These are phyloP conservation scores for Scutellaria barbata DNA, from an alignment of 257 asterid genomes.

Conservation along the genomic window DNA sequence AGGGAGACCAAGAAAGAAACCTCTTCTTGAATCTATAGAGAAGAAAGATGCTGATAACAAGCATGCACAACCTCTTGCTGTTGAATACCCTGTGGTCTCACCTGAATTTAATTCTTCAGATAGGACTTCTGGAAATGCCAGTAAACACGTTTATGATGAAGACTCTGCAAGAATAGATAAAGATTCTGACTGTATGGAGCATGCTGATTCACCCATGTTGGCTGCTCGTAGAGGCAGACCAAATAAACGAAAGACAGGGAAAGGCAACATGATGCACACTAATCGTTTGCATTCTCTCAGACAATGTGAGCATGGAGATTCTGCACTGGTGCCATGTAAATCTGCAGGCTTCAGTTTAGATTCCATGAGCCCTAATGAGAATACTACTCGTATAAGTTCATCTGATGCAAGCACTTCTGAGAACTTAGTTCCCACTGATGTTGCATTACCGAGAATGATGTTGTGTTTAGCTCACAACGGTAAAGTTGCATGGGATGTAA, in stretches of 20 bases:
- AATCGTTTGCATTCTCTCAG: constrained; percentile 36
- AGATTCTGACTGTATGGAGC: constrained; percentile 30
- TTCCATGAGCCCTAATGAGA: constrained; percentile 39
- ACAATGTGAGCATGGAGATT: constrained; percentile 43
- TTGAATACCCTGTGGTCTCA: constrained; percentile 42
- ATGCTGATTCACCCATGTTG: constrained; percentile 28
- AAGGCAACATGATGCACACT: constrained; percentile 34
- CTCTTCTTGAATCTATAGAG: constrained; percentile 43
- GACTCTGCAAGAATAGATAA: constrained; percentile 32
- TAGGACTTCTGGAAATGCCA: constrained; percentile 33
- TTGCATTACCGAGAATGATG: constrained; percentile 85
- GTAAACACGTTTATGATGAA: constrained; percentile 27
- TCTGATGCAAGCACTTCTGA: constrained; percentile 36
- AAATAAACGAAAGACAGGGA: constrained; percentile 40
- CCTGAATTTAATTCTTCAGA: constrained; percentile 28
- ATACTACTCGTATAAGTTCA: constrained; percentile 27
- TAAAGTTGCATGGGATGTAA: constrained; percentile 90
- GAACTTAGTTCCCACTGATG: constrained; percentile 53
- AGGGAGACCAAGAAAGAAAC: constrained; percentile 54
- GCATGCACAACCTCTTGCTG: constrained; percentile 39
- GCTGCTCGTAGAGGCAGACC: constrained; percentile 37
- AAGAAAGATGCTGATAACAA: constrained; percentile 35
- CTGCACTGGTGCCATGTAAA: constrained; percentile 36
- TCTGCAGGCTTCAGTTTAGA: constrained; percentile 35
- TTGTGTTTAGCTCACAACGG: constrained; percentile 94